Evolutionary conservation across 2,329 filamentous ascomycete species (phyloP).

Genomic region (Didymella pomorum): DNA sequence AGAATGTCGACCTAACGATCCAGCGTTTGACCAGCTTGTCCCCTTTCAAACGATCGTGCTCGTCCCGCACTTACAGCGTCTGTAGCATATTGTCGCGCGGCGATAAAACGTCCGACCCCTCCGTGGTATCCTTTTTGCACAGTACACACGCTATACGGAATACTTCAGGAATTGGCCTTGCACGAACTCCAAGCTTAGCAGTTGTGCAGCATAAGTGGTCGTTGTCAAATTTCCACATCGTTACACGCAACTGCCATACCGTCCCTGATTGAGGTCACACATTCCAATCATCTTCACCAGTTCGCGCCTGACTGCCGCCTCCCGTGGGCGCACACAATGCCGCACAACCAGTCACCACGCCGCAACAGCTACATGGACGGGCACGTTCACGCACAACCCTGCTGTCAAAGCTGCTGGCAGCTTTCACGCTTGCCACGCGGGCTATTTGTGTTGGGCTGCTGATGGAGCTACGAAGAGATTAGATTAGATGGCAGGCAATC

Average conservation of each 20-base stretch:
- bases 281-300: conserved; percentile 17
- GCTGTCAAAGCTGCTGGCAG: not conserved
- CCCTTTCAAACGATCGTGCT: not conserved
- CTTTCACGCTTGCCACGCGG: not conserved
- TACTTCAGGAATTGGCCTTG: not conserved
- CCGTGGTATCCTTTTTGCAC: not conserved
- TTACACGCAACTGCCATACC: conserved; percentile 10
- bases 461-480: not conserved
- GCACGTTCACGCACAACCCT: not conserved
- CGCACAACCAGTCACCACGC: conserved; percentile 1
- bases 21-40: not conserved
- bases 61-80: not conserved
- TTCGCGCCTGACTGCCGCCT: not conserved
- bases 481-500: not conserved
- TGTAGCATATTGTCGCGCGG: not conserved
- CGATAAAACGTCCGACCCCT: not conserved
- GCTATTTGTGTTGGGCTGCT: not conserved
- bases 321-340: not conserved
- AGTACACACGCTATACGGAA: not conserved
- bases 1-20: conserved; percentile 7
- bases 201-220: conserved; percentile 1
- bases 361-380: not conserved
- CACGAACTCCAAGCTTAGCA: not conserved
- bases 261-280: conserved; percentile 12
- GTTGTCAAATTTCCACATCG: not conserved